Percentiles rank a stretch among this genome's conserved stretches.
Evolutionary conservation across 1,139 yeast genomes (phyloP).

Genomic region (Hyphopichia buzzinii): DNA sequence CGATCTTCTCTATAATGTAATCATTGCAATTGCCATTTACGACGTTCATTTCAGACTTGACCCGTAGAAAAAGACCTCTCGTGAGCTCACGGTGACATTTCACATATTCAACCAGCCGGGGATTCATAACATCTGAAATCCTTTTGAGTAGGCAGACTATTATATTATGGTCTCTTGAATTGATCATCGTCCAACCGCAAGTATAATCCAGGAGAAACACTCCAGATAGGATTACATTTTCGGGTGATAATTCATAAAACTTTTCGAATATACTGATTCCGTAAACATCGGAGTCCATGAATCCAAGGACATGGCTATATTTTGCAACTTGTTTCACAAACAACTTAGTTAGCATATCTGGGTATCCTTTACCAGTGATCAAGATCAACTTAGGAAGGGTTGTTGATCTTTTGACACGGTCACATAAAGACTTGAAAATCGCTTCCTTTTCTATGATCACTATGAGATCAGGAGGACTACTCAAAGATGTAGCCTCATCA

Average conservation of each 20-base stretch:
- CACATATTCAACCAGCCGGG: not conserved
- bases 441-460: conserved; percentile 71
- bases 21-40: conserved; percentile 14
- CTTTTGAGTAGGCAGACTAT: conserved; percentile 26
- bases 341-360: conserved; percentile 35
- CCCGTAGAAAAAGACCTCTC: conserved; percentile 48
- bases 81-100: conserved; percentile 47
- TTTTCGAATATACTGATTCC: conserved; percentile 60
- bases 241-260: conserved; percentile 11
- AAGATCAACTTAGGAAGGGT: conserved; percentile 22
- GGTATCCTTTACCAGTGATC: conserved; percentile 69
- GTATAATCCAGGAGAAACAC: conserved; percentile 40
- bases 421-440: conserved; percentile 34
- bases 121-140: not conserved
- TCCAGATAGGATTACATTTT: conserved; percentile 16
- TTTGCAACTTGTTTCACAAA: conserved; percentile 18
- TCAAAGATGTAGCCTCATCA: not conserved
- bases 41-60: conserved; percentile 61
- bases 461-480: conserved; percentile 18
- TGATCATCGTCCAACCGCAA: conserved; percentile 32
- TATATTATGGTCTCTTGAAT: conserved; percentile 31
- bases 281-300: conserved; percentile 62
- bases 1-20: conserved; percentile 13
- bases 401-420: conserved; percentile 10
- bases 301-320: conserved; percentile 21